Percentiles rank a stretch among this genome's conserved stretches.
These are phyloP conservation scores for Colletotrichum somersetense DNA, from an alignment of 2,329 filamentous ascomycete species.

Conservation along the genomic window DNA sequence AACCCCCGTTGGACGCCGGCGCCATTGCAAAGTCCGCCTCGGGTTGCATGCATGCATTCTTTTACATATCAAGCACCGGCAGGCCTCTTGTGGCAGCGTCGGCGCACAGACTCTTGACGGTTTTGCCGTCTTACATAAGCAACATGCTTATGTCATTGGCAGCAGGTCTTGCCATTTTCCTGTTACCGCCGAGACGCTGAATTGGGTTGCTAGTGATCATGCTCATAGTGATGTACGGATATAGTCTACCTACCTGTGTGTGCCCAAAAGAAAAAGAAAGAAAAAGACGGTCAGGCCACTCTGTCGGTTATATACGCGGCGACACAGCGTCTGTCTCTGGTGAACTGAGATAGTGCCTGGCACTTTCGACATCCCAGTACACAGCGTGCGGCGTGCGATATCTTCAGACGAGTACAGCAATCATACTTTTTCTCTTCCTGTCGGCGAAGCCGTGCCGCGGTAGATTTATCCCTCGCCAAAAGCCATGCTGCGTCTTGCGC, in stretches of 20 bases:
- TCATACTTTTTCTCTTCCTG: not conserved
- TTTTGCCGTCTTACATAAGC: not conserved
- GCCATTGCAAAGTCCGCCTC: not conserved
- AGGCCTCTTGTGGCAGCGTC: not conserved
- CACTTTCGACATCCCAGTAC: not conserved
- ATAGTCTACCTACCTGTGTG: not conserved
- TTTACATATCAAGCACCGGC: not conserved
- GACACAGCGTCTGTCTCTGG: not conserved
- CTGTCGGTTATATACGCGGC: not conserved
- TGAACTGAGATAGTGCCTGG: not conserved
- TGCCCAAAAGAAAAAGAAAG: too few relatives aligned
- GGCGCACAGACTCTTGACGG: not conserved
- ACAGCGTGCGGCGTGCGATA: not conserved
- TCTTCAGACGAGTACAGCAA: not conserved
- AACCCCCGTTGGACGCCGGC: constrained; percentile 2
- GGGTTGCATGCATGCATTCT: not conserved
- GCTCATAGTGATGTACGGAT: not conserved
- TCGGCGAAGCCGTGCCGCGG: not conserved
- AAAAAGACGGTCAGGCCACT: not conserved
- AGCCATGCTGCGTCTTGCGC: constrained; percentile 17
- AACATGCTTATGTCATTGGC: not conserved
- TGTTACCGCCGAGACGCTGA: not conserved
- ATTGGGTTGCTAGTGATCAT: too few relatives aligned
- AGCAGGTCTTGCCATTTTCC: too few relatives aligned
- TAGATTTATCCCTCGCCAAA: constrained; percentile 18